Evolutionary conservation across 495 filamentous ascomycete species (phyloP).

Genomic region (Terfezia claveryi): DNA sequence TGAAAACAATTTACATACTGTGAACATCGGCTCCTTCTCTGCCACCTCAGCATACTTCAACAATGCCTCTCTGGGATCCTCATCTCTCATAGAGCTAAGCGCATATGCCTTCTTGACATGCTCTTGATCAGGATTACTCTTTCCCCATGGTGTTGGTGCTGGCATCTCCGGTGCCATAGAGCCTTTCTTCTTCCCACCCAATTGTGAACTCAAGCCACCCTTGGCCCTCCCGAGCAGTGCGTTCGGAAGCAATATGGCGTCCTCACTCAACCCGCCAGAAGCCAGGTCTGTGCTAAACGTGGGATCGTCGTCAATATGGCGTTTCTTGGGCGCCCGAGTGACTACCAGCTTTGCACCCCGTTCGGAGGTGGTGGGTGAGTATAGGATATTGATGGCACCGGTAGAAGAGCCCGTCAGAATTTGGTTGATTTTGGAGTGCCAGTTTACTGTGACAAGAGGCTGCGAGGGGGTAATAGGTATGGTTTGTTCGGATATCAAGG

Average conservation of each 20-base stretch:
- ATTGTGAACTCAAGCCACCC: slow-evolving; percentile 26
- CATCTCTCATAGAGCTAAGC: slow-evolving; percentile 83
- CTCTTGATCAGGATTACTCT: slow-evolving; percentile 71
- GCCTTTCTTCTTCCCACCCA: slow-evolving; percentile 27
- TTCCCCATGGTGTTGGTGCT: slow-evolving; percentile 70
- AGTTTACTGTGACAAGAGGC: slow-evolving; percentile 61
- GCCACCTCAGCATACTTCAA: slow-evolving; percentile 89
- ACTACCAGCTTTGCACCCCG: slow-evolving; percentile 74
- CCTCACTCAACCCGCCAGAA: slow-evolving; percentile 49
- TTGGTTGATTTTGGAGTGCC: slow-evolving; percentile 90
- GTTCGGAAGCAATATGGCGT: slow-evolving; percentile 51
- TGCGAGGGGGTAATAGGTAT: slow-evolving; percentile 68
- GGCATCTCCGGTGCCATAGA: slow-evolving; percentile 64
- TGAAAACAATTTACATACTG: slow-evolving; percentile 15
- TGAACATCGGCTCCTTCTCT: slow-evolving; percentile 84
- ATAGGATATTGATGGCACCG: slow-evolving; percentile 70
- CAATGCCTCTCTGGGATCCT: slow-evolving; percentile 84
- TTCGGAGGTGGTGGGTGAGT: slow-evolving; percentile 58
- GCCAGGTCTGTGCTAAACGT: slow-evolving; percentile 62
- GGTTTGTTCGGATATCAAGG: slow-evolving; percentile 58
- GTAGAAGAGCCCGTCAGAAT: slow-evolving; percentile 87
- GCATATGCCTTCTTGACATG: slow-evolving; percentile 76
- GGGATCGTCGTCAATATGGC: slow-evolving; percentile 84
- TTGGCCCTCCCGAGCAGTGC: slow-evolving; percentile 28
- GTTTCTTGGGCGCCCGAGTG: slow-evolving; percentile 78